These are phyloP conservation scores for Emericellopsis atlantica DNA, from an alignment of 2,329 filamentous ascomycete genomes.

Conservation along the genomic window DNA sequence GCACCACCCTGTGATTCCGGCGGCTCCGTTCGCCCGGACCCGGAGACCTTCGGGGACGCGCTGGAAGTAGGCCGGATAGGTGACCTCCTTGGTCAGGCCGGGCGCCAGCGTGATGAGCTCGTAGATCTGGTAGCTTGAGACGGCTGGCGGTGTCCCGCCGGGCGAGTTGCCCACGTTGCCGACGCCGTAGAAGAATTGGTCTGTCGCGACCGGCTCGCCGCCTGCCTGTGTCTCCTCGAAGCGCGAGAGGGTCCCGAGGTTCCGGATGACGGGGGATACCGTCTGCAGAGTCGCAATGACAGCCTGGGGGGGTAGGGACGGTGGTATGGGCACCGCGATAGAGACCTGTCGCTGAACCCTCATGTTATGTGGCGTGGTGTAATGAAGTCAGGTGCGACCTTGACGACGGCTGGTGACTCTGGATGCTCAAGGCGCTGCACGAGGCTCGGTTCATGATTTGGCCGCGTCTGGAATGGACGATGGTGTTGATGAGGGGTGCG, in stretches of 20 bases:
- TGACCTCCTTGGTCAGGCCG: conserved; percentile 24
- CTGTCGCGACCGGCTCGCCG: conserved; percentile 19
- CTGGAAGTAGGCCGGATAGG: conserved; percentile 30
- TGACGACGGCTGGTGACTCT: no score
- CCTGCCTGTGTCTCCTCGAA: conserved; percentile 20
- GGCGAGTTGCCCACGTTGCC: conserved; percentile 18
- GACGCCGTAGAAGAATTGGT: conserved; percentile 28
- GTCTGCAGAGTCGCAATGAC: conserved; percentile 26
- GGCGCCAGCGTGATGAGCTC: conserved; percentile 23
- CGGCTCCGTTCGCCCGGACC: conserved; percentile 27
- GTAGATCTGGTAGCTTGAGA: conserved; percentile 18
- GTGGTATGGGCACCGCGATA: conserved; percentile 28
- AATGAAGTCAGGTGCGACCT: not conserved
- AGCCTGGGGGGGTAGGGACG: conserved; percentile 19
- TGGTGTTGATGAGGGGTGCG: not conserved
- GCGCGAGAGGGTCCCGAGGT: conserved; percentile 21
- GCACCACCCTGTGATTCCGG: conserved; percentile 28
- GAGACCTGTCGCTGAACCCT: conserved; percentile 17
- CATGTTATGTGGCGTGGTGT: conserved; percentile 10
- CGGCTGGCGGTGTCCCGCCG: conserved; percentile 17
- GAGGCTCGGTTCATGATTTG: no score
- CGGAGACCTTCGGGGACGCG: conserved; percentile 24
- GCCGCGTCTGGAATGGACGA: no score
- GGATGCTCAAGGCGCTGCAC: no score
- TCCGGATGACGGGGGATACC: conserved; percentile 26